A percentile compares a stretch with the other conserved stretches of the same genome.
These are phyloP conservation scores for Incumbomyces delicatus DNA, from an alignment of 2,329 filamentous ascomycete genomes.

Conservation along the genomic window DNA sequence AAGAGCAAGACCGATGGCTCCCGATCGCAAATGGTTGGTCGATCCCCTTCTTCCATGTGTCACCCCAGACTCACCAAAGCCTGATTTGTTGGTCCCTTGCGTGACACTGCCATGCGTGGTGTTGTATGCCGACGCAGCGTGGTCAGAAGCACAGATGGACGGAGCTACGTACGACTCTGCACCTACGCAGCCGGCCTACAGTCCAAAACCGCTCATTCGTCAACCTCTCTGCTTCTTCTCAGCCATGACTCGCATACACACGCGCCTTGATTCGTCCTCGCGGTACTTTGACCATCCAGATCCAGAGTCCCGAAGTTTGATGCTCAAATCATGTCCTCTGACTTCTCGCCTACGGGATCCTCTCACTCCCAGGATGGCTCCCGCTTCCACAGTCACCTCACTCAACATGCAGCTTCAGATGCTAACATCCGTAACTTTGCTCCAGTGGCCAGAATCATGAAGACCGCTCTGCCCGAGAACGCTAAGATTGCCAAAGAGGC, in stretches of 20 bases:
- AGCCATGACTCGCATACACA: slow-evolving; percentile 8
- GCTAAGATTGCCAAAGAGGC: slow-evolving; percentile 98
- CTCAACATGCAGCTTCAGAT: slow-evolving; percentile 47
- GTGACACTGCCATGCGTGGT: slow-evolving; percentile 18
- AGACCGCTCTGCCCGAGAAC: slow-evolving; percentile 91
- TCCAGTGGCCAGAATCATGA: slow-evolving; percentile 98
- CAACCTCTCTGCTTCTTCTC: slow-evolving; percentile 7
- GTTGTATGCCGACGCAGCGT: slow-evolving; percentile 2
- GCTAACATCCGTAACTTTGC: slow-evolving; percentile 92
- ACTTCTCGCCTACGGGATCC: slow-evolving; percentile 12
- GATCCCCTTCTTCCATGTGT: slow-evolving; percentile 29
- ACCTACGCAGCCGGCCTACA: slow-evolving; percentile 4
- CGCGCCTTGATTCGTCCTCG: slow-evolving; percentile 8
- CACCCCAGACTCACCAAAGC: slow-evolving; percentile 35
- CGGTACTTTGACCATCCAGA: slow-evolving; percentile 20
- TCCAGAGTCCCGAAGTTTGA: slow-evolving; percentile 8
- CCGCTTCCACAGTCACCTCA: slow-evolving; percentile 31
- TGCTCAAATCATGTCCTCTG: slow-evolving; percentile 19
- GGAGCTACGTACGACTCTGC: slow-evolving; percentile 4
- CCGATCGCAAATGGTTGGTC: slow-evolving; percentile 99
- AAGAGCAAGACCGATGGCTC: slow-evolving; percentile 98
- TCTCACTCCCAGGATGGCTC: slow-evolving; percentile 31
- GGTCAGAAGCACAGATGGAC: slow-evolving; percentile 3
- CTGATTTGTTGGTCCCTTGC: slow-evolving; percentile 27
- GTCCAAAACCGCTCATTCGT: slow-evolving; percentile 7